Evolutionary conservation across 2,329 filamentous ascomycete species (phyloP), one percentile per base, ranked within the genome.

Genomic region (Chaetomiaceae sp.): DNA sequence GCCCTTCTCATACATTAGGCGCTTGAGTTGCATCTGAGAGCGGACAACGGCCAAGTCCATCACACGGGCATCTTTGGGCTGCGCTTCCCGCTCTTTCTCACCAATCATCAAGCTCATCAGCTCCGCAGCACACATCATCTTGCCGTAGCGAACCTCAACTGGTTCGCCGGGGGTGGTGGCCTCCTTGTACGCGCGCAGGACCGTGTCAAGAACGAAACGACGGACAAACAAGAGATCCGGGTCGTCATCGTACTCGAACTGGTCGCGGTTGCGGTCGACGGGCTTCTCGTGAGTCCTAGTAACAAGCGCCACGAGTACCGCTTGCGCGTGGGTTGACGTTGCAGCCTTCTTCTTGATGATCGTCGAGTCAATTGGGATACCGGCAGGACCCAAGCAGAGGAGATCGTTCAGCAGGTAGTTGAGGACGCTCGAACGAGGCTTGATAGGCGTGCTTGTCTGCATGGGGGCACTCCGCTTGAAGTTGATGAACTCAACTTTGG

Each of bases 401-500:
- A 98, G 72, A 49, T 85, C 85, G 57, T 86, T 89, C 39, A 98
- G 79, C 29, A 98, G 75, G 60, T 98, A 98, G 64, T 97, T 96
- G 52, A 98, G 72, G 35, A 97, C 85, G 52, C 86, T 89, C 10
- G 91, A 90, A 33, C 93, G 83, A 46, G 93, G 93, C 66, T 97
- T 97, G 14, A 94, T 90, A 5, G 93, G 93, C 1, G 93, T 97
- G 44, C 81, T 83, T 10, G 84, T 84, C 56, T 88, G 84, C 36
- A 88, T 77, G 38, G 91, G 88, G 6, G 88, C 84, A 61, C 90
- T 95, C 50, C 91, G 84, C 56, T 94, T 97, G 70, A 96, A 98
- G 65, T 96, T 97, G 71, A 99, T 96, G 63, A 99, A 97, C 63
- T 98, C 94, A 35, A 98, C 81, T 73, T 99, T 99, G 8, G 89